Conservation (phyloP, 2,329 filamentous ascomycete genomes). For the Conoideocrella luteorostrata region DNA sequence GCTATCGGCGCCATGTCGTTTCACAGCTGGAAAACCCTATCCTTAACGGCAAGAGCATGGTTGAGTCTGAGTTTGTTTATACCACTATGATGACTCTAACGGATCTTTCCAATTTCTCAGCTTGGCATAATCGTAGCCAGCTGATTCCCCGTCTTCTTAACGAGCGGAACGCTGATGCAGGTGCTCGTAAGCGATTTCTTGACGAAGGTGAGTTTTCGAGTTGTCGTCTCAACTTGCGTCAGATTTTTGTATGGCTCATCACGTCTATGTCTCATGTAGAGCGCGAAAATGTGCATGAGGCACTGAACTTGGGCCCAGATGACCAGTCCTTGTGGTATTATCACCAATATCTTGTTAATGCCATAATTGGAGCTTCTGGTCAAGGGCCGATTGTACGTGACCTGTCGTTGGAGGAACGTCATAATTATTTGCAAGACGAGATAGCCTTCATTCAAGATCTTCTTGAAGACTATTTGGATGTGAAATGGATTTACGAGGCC, state of each 20-base stretch:
- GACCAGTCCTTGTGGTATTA: constrained; percentile 98
- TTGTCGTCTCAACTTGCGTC: too few species aligned
- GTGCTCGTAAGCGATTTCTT: constrained; percentile 61
- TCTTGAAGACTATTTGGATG: constrained; percentile 49
- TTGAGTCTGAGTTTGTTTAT: constrained; percentile 78
- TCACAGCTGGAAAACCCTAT: constrained; percentile 59
- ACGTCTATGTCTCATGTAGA: constrained; percentile 40
- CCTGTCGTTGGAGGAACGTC: constrained; percentile 54
- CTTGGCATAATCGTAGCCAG: constrained; percentile 87
- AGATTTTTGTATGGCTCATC: not conserved
- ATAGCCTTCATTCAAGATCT: constrained; percentile 66
- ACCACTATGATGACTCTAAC: constrained; percentile 79
- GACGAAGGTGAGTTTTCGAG: constrained; percentile 49
- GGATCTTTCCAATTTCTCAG: constrained; percentile 94
- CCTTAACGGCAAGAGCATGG: constrained; percentile 55
- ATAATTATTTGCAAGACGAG: constrained; percentile 61
- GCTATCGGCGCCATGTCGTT: constrained; percentile 77
- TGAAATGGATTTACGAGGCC: constrained; percentile 85
- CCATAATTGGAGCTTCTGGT: constrained; percentile 43
- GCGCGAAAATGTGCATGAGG: constrained; percentile 66
- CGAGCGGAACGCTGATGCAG: constrained; percentile 60
- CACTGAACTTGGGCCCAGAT: constrained; percentile 81
- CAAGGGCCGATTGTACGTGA: constrained; percentile 8
- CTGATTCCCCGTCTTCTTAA: constrained; percentile 70
- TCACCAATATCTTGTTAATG: constrained; percentile 78